Conservation (phyloP, 345 rosid species). For the Populus davidiana region DNA sequence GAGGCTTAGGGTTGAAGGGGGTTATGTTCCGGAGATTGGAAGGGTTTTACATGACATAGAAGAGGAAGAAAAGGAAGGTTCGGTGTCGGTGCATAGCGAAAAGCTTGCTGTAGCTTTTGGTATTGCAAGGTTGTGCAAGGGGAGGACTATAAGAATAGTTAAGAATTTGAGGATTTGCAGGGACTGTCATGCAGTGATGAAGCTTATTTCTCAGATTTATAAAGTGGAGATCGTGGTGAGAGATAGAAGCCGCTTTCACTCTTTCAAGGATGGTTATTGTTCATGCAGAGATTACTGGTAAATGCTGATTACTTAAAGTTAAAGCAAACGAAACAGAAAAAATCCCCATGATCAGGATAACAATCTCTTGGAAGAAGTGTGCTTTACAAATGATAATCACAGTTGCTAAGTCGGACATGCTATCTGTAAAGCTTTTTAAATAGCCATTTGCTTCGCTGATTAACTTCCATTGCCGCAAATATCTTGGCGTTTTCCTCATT, state of each 20-base stretch:
- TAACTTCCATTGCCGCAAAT: conserved; percentile 43
- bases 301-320: neutral
- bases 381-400: conserved; percentile 6
- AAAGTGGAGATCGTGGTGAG: conserved; percentile 51
- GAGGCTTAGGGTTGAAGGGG: conserved; percentile 45
- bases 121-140: conserved; percentile 37
- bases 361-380: no score
- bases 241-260: conserved; percentile 64
- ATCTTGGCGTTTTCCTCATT: conserved; percentile 37
- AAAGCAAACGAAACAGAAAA: neutral
- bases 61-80: conserved; percentile 63
- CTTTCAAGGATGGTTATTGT: conserved; percentile 47
- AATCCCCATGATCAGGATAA: neutral
- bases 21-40: conserved; percentile 51
- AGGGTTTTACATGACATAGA: conserved; percentile 50
- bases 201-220: conserved; percentile 50
- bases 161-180: conserved; percentile 63
- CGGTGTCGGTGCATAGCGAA: conserved; percentile 54
- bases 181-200: conserved; percentile 58
- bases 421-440: conserved; percentile 14
- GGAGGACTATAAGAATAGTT: conserved; percentile 43
- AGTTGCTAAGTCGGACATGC: neutral
- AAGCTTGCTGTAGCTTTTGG: conserved; percentile 72
- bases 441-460: conserved; percentile 37
- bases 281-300: conserved; percentile 67